Evolutionary conservation across 176 grass and related monocot genomes (phyloP).

Genomic region (Ensete glaucum): DNA sequence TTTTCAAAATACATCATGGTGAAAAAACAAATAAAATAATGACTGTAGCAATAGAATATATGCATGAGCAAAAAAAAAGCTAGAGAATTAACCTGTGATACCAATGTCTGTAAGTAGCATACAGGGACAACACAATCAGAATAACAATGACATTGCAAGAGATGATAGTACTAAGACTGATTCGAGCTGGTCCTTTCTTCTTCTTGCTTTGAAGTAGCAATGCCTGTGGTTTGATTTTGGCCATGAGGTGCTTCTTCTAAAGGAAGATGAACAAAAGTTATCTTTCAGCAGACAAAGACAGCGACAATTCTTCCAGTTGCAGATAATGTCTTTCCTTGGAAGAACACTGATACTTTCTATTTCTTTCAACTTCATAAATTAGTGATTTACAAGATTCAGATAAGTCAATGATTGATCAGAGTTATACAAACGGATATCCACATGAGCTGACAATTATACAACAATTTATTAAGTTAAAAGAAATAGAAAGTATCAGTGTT

Average conservation of each 20-base stretch:
- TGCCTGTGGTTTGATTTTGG: slow-evolving; percentile 26
- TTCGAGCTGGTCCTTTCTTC: slow-evolving; percentile 21
- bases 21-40: slow-evolving; percentile 1
- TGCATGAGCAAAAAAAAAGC: background rate
- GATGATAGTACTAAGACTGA: slow-evolving; percentile 18
- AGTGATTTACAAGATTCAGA: background rate
- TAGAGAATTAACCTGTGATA: slow-evolving; percentile 9
- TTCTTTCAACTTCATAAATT: background rate
- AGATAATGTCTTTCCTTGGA: too few relatives aligned
- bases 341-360: too few relatives aligned
- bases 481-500: background rate
- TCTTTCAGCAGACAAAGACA: background rate
- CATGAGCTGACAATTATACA: background rate
- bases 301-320: too few relatives aligned
- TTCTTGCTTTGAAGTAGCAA: slow-evolving; percentile 26
- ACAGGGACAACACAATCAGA: slow-evolving; percentile 19
- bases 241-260: slow-evolving; percentile 11
- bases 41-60: background rate
- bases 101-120: slow-evolving; percentile 25
- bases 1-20: too few relatives aligned
- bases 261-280: background rate
- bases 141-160: slow-evolving; percentile 18
- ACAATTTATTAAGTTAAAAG: background rate
- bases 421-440: background rate
- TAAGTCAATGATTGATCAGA: background rate